Evolutionary conservation across 164 flowering plant species (phyloP).

Genomic region (Sextonia rubra): DNA sequence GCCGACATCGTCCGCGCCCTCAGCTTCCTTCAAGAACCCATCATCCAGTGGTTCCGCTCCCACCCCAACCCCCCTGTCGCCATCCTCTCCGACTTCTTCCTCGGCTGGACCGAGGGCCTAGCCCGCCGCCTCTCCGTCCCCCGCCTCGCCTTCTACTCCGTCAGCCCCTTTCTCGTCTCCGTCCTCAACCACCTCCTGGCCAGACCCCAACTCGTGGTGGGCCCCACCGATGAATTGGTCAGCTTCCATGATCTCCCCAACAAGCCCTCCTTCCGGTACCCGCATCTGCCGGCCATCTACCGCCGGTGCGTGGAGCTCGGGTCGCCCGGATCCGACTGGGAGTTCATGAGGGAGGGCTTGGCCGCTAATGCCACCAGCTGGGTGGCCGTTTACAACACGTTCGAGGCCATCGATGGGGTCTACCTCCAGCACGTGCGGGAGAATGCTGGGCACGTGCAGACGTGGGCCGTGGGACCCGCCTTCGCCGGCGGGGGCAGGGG

Average conservation of each 20-base stretch:
- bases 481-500: constrained; percentile 19
- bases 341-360: constrained; percentile 8
- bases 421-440: constrained; percentile 16
- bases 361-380: constrained; percentile 20
- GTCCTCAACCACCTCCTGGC: constrained; percentile 9
- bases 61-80: constrained; percentile 47
- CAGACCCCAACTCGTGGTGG: background rate
- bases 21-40: constrained; percentile 25
- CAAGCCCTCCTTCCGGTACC: constrained; percentile 15
- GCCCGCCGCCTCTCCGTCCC: constrained; percentile 23
- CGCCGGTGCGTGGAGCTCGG: constrained; percentile 10
- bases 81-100: constrained; percentile 47
- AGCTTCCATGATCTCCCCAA: constrained; percentile 14
- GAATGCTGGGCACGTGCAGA: constrained; percentile 16
- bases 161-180: constrained; percentile 19
- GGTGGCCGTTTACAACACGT: constrained; percentile 23
- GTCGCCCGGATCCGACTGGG: constrained; percentile 13
- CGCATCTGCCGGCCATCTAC: constrained; percentile 14
- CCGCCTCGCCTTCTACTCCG: constrained; percentile 25
- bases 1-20: constrained; percentile 27
- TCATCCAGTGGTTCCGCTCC: constrained; percentile 42
- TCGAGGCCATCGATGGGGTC: constrained; percentile 15
- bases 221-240: background rate
- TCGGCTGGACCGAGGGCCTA: constrained; percentile 33
- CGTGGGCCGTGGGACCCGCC: constrained; percentile 43